Conservation (phyloP, 1,284 basidiomycete species). For the Ganoderma boninense region DNA sequence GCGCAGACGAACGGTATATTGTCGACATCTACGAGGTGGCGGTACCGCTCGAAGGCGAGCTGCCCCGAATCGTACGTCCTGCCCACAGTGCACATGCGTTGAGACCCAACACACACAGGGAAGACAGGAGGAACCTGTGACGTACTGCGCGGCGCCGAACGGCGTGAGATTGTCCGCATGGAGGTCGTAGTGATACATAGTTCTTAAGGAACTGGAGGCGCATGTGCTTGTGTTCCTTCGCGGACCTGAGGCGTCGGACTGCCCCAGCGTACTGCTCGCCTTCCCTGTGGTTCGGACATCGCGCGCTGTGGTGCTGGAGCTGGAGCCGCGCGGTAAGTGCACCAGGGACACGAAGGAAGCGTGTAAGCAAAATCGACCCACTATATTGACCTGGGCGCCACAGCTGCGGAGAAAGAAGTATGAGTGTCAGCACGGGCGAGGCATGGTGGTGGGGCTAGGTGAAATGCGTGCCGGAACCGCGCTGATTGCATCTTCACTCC, state of each 20-base stretch:
- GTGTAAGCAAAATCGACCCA: slow-evolving; percentile 17
- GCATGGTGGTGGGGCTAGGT: too few species aligned
- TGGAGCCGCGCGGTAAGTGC: slow-evolving; percentile 40
- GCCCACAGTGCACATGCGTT: neutral
- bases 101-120: too few species aligned
- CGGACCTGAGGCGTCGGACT: slow-evolving; percentile 56
- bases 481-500: neutral
- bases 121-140: slow-evolving; percentile 21
- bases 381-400: slow-evolving; percentile 27
- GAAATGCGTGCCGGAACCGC: neutral
- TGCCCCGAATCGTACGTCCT: slow-evolving; percentile 62
- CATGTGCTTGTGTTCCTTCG: slow-evolving; percentile 51
- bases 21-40: too few species aligned
- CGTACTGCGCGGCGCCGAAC: too few species aligned
- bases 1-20: too few species aligned
- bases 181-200: slow-evolving; percentile 64
- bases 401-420: too few species aligned
- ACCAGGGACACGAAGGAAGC: neutral
- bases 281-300: slow-evolving; percentile 73
- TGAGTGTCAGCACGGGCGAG: neutral
- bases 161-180: slow-evolving; percentile 68
- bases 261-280: slow-evolving; percentile 37
- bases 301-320: slow-evolving; percentile 87
- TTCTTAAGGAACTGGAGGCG: slow-evolving; percentile 67
- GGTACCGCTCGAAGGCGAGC: slow-evolving; percentile 59